phyloP scores from a whole-genome alignment of 148 eudicot genomes.

The Diospyros kaki region DNA sequence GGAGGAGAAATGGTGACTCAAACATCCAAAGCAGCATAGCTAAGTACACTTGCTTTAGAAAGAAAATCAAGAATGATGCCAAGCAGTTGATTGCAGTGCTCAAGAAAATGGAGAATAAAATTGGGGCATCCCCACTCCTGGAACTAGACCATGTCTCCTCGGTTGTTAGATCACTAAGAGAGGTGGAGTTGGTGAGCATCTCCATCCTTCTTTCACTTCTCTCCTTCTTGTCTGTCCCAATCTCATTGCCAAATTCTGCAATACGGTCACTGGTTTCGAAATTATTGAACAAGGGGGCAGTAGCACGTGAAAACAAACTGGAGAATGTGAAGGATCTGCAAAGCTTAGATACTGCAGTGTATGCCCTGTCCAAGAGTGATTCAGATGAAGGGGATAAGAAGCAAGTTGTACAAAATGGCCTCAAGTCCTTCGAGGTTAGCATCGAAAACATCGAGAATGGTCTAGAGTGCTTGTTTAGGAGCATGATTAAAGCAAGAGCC shows the following conservation, averaged over 20 bases:
- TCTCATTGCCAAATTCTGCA: slow-evolving; percentile 19
- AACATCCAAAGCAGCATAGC: not conserved
- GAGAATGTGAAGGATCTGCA: slow-evolving; percentile 24
- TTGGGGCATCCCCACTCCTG: not conserved
- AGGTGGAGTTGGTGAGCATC: slow-evolving; percentile 24
- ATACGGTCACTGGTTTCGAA: slow-evolving; percentile 38
- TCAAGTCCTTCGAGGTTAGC: slow-evolving; percentile 32
- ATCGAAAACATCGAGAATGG: slow-evolving; percentile 36
- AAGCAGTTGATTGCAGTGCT: slow-evolving; percentile 20
- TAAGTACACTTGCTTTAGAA: no score
- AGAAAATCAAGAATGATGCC: slow-evolving; percentile 32
- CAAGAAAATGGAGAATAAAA: slow-evolving; percentile 31
- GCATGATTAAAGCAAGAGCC: slow-evolving; percentile 36
- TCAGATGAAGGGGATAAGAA: slow-evolving; percentile 16
- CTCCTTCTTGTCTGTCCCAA: slow-evolving; percentile 26
- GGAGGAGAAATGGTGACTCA: slow-evolving; percentile 11
- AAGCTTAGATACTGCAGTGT: slow-evolving; percentile 23
- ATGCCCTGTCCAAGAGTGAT: not conserved
- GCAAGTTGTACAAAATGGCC: slow-evolving; percentile 21
- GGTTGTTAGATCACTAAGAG: slow-evolving; percentile 32
- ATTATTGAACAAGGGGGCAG: slow-evolving; percentile 24
- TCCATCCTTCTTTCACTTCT: slow-evolving; percentile 27
- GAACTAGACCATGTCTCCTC: slow-evolving; percentile 27
- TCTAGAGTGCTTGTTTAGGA: slow-evolving; percentile 45
- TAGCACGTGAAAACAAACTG: slow-evolving; percentile 14